Conservation (phyloP, 2,329 filamentous ascomycete species). For the Seiridium unicorne region DNA sequence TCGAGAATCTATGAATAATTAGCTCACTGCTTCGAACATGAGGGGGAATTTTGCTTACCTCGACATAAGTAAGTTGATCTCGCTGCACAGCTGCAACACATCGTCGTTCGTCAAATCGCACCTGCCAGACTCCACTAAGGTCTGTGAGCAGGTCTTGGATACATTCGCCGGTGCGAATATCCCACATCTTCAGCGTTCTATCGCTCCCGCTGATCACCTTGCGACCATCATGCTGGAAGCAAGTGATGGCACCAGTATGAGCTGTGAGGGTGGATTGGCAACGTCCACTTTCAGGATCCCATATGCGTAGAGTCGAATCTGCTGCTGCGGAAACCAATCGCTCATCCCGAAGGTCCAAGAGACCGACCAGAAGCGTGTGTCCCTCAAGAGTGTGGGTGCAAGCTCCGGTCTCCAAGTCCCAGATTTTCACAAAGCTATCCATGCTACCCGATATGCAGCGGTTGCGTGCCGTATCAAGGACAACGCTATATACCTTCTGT, state of each 20-base stretch:
- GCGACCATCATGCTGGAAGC: constrained; percentile 94
- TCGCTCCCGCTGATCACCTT: constrained; percentile 98
- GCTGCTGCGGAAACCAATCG: constrained; percentile 92
- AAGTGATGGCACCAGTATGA: constrained; percentile 96
- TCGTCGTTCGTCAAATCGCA: constrained; percentile 92
- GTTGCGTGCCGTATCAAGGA: constrained; percentile 86
- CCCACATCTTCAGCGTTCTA: constrained; percentile 98
- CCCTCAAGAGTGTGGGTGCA: constrained; percentile 90
- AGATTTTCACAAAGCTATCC: constrained; percentile 97
- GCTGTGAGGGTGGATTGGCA: constrained; percentile 89
- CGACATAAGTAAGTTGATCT: constrained; percentile 89
- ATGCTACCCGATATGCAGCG: constrained; percentile 97
- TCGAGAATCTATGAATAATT: constrained; percentile 75
- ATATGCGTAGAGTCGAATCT: constrained; percentile 91
- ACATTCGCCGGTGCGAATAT: constrained; percentile 87
- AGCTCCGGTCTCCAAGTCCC: constrained; percentile 84
- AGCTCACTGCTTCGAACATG: background rate
- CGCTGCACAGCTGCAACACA: constrained; percentile 97
- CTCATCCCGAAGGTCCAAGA: constrained; percentile 86
- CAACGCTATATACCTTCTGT: constrained; percentile 96
- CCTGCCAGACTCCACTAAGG: constrained; percentile 97
- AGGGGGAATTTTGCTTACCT: constrained; percentile 60
- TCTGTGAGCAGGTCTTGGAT: constrained; percentile 91
- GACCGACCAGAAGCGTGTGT: constrained; percentile 85
- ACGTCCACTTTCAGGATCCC: constrained; percentile 90